phyloP scores from a whole-genome alignment of 2,329 filamentous ascomycete species.

The Neurospora crassa region DNA sequence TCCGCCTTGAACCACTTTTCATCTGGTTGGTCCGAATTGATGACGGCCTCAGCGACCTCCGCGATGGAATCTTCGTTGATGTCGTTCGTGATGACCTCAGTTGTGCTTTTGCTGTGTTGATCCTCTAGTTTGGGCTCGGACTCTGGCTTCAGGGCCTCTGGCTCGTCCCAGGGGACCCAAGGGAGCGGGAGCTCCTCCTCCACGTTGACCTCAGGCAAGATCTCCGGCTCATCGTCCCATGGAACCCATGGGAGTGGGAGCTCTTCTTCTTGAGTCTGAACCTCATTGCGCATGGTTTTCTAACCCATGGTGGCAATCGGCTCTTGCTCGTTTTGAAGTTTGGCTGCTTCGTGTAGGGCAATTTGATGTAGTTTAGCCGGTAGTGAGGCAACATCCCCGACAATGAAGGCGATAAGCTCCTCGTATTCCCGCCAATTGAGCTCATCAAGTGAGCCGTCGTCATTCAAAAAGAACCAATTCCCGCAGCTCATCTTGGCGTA shows the following conservation, averaged over 20 bases:
- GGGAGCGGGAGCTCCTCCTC: not conserved
- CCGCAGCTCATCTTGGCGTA: not conserved
- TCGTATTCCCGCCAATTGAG: rapidly evolving
- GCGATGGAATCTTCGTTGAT: not conserved
- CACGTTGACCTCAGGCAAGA: rapidly evolving
- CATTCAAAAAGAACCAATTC: not conserved
- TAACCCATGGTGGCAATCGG: not conserved
- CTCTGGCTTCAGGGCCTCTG: rapidly evolving
- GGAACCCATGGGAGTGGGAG: not conserved
- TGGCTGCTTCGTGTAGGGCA: rapidly evolving
- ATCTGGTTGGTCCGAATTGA: not conserved
- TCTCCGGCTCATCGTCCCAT: not conserved
- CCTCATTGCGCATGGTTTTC: not conserved
- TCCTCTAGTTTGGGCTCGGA: rapidly evolving
- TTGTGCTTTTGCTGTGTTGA: rapidly evolving
- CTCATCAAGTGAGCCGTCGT: not conserved
- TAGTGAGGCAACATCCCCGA: not conserved
- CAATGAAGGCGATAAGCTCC: not conserved
- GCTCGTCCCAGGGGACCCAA: not conserved
- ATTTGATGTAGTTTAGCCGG: rapidly evolving
- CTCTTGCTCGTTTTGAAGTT: not conserved
- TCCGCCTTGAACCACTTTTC: not conserved
- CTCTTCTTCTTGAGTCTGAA: rapidly evolving
- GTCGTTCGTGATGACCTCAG: not conserved
- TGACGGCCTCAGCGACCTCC: not conserved